Base-by-base conservation (phyloP, 139 green algal genomes). In the Asterochloris erici region DNA sequence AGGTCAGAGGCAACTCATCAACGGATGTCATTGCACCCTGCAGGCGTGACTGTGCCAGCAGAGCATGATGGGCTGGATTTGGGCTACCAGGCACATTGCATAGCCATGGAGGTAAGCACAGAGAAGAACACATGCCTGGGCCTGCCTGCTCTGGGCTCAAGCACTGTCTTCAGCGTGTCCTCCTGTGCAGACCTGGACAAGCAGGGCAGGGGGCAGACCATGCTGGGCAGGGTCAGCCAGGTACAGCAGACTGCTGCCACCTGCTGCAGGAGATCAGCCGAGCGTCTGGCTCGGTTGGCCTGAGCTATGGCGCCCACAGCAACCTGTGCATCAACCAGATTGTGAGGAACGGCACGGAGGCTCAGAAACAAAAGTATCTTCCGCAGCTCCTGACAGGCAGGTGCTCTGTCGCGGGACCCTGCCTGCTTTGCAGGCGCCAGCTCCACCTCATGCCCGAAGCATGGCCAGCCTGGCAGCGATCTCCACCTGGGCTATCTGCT, bases 301-400 rank as follows among this genome's bases (percentile, higher is more conserved):
- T 98, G 9, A 92, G 84, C 26, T 98, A 98, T 82, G 95, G 94
- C 26, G 95, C 95, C 0, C 95, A 98, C 87, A 94, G 85, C 89
- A 98, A 98, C 84, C 89, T 98, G 66, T 98, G 96, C 87, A 91
- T 98, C 70, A 97, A 96, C 85, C 96, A 98, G 87, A 82, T 98
- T 1, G 92, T 95, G 81, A 85, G 96, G 14, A 93, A 98, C 73
- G 95, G 73, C 63, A 95, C 17, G 61, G 23, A 85, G 23, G 84
- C 84, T 27, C 95, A 98, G 85, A 92, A 93, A 77, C 77, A 81
- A 0, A 91, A 90, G 79, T 97, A 96, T 83, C 86, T 98, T 26
- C 94, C 95, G 0, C 86, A 87, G 47, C 89, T 96, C 2, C 89
- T 96, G 4, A 89, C 89, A 85, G 93, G 93, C 87, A 63, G 13